Evolutionary conservation across 306 rosid genomes (phyloP).

Genomic region (Rubus parviflorus): DNA sequence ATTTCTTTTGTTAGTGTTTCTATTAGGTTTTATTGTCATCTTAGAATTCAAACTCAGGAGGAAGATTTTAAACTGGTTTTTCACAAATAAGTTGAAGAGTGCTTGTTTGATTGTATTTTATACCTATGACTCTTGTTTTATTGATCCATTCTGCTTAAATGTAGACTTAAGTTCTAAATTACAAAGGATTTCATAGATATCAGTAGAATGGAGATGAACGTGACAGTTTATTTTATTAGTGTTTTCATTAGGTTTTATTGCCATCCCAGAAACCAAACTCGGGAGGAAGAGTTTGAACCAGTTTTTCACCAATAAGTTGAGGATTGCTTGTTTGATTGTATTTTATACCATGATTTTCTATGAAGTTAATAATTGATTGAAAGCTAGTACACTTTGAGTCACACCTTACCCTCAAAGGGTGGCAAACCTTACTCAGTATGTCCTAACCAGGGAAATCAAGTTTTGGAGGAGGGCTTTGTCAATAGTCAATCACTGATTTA

Average conservation of each 20-base stretch:
- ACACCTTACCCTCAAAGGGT: background rate
- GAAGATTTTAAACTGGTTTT: background rate
- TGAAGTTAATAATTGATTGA: background rate
- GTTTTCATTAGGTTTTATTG: background rate
- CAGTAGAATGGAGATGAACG: background rate
- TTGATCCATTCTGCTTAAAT: background rate
- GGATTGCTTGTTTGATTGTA: background rate
- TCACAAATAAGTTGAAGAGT: background rate
- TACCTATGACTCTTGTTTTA: background rate
- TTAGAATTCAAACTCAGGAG: background rate
- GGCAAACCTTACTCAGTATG: background rate
- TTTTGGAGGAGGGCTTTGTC: conserved; percentile 2
- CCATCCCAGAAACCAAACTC: background rate
- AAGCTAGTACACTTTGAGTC: background rate
- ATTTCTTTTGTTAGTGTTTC: background rate
- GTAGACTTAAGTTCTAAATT: background rate
- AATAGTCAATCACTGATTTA: background rate
- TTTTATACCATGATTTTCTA: background rate
- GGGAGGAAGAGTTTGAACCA: background rate
- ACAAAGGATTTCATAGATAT: background rate
- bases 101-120: background rate
- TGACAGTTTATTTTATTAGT: background rate
- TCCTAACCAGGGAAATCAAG: background rate
- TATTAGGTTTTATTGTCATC: background rate
- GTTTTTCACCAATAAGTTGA: background rate